phyloP scores from a whole-genome alignment of 2,329 filamentous ascomycete species.

The Metarhizium rileyi region DNA sequence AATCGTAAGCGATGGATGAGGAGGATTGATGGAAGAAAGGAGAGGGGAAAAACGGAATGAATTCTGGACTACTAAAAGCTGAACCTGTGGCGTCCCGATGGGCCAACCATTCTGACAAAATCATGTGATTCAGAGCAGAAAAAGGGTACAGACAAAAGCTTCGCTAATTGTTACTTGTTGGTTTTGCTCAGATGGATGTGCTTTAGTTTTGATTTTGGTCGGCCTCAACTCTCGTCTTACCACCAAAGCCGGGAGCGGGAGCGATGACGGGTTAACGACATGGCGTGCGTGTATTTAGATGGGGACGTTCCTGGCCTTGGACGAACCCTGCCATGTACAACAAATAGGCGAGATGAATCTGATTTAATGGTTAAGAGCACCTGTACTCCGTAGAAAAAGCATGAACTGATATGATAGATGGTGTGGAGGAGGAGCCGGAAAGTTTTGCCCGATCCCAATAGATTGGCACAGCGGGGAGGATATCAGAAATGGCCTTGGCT shows the following conservation, averaged over 20 bases:
- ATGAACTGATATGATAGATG: too few relatives aligned
- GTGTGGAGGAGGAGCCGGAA: neutral
- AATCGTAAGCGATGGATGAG: constrained; percentile 29
- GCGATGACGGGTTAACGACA: constrained; percentile 1
- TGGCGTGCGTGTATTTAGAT: constrained; percentile 6
- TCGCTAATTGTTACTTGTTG: constrained; percentile 4
- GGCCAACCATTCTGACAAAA: neutral
- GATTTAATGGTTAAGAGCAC: neutral
- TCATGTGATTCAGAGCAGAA: neutral
- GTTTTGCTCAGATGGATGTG: neutral
- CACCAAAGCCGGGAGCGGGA: neutral
- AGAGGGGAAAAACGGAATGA: neutral
- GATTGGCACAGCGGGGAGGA: too few relatives aligned
- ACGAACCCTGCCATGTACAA: constrained; percentile 5
- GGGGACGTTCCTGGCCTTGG: constrained; percentile 4
- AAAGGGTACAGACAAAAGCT: neutral
- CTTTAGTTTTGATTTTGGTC: neutral
- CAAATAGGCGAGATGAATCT: constrained; percentile 2
- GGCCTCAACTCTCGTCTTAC: neutral
- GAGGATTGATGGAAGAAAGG: neutral
- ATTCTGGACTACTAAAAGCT: neutral
- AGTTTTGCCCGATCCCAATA: too few relatives aligned
- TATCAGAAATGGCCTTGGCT: too few relatives aligned
- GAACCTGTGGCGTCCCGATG: neutral
- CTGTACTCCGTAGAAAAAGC: too few relatives aligned